Base-by-base conservation (phyloP, 306 rosid species). In the Acacia crassicarpa region DNA sequence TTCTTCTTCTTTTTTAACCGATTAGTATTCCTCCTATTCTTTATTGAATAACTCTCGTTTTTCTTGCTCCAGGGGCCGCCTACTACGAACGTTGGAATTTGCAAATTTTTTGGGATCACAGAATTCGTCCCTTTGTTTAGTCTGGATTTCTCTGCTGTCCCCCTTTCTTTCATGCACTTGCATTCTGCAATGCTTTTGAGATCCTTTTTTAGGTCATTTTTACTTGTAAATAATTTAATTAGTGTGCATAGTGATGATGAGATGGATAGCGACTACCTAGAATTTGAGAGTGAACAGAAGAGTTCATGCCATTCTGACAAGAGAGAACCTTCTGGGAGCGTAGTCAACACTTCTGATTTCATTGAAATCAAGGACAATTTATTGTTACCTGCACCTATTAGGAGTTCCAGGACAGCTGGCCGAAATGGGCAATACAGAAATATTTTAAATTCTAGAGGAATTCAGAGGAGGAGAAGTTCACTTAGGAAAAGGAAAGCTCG, bases 131-230 rank as follows among this genome's bases (percentile, higher is more conserved):
- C 97, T 15, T 63, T 90, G 84, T 91, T 94, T 79, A 83, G 80
- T 74, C 83, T 94, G 51, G 92, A 92, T 83, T 92, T 90, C 83
- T 88, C 98, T 54, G 95, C 97, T 8, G 63, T 90, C 85, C 98
- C 97, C 78, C 71, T 41, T 20, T 88, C 84, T 83, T 94, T 90
- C 73, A 76, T 77, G 84, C n/a, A 41, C 77, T 79, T 91, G 88
- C 91, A 88, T 68, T 83, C 81, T 66, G 27, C 49, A 33, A 73
- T 90, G 80, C 65, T 78, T 75, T 79, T 84, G 19, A 89, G 86
- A 84, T 86, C 72, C 33, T 33, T 69, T 58, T 73, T 70, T 62
- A 84, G 62, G 80, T 84, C 87, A 41, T 27, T 44, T 75, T 54
- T 62, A 49, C 68, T 84, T 65, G 85, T 80, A 76, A 82, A 79